A percentile compares a stretch with the other conserved stretches of the same genome.
phyloP scores from a whole-genome alignment of 768 basidiomycete species.

The Mycena filopes region DNA sequence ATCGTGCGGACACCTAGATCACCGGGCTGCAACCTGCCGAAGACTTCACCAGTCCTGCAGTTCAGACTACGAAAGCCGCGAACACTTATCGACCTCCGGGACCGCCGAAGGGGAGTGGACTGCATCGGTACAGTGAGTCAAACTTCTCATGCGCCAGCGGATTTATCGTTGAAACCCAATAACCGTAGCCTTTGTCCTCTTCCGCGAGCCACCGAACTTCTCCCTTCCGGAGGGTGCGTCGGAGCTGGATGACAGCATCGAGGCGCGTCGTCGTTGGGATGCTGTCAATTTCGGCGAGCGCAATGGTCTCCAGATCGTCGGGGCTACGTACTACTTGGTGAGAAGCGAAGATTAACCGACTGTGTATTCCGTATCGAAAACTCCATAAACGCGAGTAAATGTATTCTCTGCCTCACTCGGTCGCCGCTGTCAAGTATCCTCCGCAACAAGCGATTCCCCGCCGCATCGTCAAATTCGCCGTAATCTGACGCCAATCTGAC shows the following conservation, averaged over 20 bases:
- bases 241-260: conserved; percentile 12
- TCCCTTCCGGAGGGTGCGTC: conserved; percentile 6
- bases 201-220: conserved; percentile 24
- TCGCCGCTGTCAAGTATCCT: too few species aligned
- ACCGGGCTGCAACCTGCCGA: neutral
- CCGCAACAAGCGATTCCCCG: too few species aligned
- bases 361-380: too few species aligned
- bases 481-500: too few species aligned
- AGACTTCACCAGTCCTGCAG: conserved; percentile 5
- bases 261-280: conserved; percentile 20
- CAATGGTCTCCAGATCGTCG: conserved; percentile 12
- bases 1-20: neutral
- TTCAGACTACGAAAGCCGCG: conserved; percentile 6
- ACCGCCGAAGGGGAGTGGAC: conserved; percentile 25
- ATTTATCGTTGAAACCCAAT: neutral
- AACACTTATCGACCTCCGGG: conserved; percentile 26
- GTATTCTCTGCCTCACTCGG: too few species aligned
- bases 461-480: too few species aligned
- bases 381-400: too few species aligned
- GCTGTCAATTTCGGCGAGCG: conserved; percentile 9
- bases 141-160: neutral
- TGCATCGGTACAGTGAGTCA: conserved; percentile 26
- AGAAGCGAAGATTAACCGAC: conserved; percentile 10
- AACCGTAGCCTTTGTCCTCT: conserved; percentile 12
- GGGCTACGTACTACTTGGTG: conserved; percentile 19